These are phyloP conservation scores for Wickerhamiella brachini DNA, from an alignment of 805 yeast species.

Conservation along the genomic window DNA sequence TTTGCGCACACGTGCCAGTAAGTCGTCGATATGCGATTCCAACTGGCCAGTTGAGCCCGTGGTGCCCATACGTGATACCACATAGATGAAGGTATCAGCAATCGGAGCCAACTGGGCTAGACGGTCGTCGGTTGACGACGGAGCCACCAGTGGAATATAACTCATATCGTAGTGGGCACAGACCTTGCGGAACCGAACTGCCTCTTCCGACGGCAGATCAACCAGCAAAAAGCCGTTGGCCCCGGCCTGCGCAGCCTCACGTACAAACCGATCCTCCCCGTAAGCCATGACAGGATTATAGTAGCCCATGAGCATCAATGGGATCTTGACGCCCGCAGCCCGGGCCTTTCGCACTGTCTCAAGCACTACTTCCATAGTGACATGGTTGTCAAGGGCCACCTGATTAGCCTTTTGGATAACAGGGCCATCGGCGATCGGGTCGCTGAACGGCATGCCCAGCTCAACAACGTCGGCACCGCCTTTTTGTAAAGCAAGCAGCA, in stretches of 20 bases:
- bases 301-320: conserved; percentile 92
- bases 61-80: conserved; percentile 95
- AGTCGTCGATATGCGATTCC: conserved; percentile 44
- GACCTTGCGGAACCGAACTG: conserved; percentile 64
- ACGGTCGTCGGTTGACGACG: conserved; percentile 87
- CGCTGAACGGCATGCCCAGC: conserved; percentile 91
- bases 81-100: conserved; percentile 93
- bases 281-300: conserved; percentile 84
- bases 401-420: conserved; percentile 80
- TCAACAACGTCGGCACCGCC: conserved; percentile 96
- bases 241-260: conserved; percentile 74
- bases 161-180: conserved; percentile 59
- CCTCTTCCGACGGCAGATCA: conserved; percentile 97
- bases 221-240: conserved; percentile 92
- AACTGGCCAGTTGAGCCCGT: conserved; percentile 77
- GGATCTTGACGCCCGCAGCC: conserved; percentile 69
- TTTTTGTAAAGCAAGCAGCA: conserved; percentile 74
- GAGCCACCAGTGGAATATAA: conserved; percentile 90
- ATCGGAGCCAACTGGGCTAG: conserved; percentile 62
- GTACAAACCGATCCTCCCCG: conserved; percentile 75
- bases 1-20: conserved; percentile 63
- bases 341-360: conserved; percentile 68
- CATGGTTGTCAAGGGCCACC: conserved; percentile 68
- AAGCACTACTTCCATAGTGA: conserved; percentile 54
- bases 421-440: conserved; percentile 98